Evolutionary conservation across 768 basidiomycete genomes (phyloP).

Genomic region (Leccinum truebloodii): DNA sequence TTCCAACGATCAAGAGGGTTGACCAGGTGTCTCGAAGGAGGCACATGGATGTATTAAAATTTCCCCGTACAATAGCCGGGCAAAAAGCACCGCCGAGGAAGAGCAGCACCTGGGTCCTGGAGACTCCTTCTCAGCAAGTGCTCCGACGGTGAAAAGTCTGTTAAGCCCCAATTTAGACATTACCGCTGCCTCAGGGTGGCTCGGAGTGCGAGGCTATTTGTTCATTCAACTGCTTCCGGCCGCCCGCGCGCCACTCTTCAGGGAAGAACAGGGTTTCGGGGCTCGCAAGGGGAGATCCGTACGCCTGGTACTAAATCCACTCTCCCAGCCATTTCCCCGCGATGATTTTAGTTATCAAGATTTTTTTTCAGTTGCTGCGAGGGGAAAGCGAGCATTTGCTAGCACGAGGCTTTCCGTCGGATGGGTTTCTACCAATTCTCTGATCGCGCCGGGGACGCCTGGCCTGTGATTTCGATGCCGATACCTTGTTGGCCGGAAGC

Average conservation of each 20-base stretch:
- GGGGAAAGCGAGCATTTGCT: slow-evolving; percentile 1
- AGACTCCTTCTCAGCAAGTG: background rate
- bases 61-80: slow-evolving; percentile 1
- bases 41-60: background rate
- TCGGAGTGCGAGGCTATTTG: background rate
- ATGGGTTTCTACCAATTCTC: background rate
- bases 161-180: slow-evolving; percentile 19
- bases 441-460: background rate
- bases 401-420: slow-evolving; percentile 3
- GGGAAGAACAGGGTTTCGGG: background rate
- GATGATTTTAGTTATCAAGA: background rate
- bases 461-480: background rate
- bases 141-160: slow-evolving; percentile 5
- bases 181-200: background rate
- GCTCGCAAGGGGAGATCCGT: background rate
- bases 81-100: background rate
- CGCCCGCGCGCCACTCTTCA: background rate
- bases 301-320: background rate
- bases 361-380: background rate
- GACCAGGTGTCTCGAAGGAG: background rate
- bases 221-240: background rate
- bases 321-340: background rate
- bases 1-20: background rate
- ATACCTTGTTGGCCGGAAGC: background rate
- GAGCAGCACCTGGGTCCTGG: background rate